phyloP scores from a whole-genome alignment of 306 rosid species.

The Arachis stenosperma region DNA sequence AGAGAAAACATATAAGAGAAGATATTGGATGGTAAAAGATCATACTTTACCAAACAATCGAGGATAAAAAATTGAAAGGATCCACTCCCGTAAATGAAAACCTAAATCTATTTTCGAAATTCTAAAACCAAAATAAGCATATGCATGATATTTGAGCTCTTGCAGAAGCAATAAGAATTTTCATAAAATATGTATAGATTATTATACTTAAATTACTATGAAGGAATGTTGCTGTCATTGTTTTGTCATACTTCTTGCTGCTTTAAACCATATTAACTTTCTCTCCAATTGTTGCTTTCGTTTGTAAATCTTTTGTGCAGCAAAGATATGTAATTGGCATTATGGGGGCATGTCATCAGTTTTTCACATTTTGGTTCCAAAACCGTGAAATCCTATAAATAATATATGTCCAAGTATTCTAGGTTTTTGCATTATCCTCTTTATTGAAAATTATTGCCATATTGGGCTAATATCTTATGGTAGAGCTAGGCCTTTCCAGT shows the following conservation, averaged over 20 bases:
- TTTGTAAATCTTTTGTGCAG: conserved; percentile 15
- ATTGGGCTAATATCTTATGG: neutral
- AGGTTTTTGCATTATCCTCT: neutral
- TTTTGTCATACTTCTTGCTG: conserved; percentile 8
- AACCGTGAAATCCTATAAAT: conserved; percentile 11
- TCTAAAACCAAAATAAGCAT: neutral
- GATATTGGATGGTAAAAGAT: too few relatives aligned
- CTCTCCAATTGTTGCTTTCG: neutral
- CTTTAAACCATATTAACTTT: conserved; percentile 3
- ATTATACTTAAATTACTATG: neutral
- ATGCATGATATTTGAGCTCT: neutral
- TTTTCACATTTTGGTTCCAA: conserved; percentile 19
- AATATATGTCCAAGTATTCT: neutral
- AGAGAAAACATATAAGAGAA: too few relatives aligned
- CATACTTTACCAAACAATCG: too few relatives aligned
- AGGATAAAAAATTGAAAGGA: too few relatives aligned
- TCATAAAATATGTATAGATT: neutral
- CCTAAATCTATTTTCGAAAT: too few relatives aligned
- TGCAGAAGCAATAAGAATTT: neutral
- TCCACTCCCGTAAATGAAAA: neutral
- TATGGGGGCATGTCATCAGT: neutral
- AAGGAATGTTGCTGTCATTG: conserved; percentile 2
- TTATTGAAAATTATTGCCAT: conserved; percentile 1
- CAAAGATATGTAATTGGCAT: conserved; percentile 4
- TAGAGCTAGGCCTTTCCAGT: conserved; percentile 11